These are phyloP conservation scores for Kuraishia piskuri DNA, from an alignment of 805 yeast genomes.

Conservation along the genomic window DNA sequence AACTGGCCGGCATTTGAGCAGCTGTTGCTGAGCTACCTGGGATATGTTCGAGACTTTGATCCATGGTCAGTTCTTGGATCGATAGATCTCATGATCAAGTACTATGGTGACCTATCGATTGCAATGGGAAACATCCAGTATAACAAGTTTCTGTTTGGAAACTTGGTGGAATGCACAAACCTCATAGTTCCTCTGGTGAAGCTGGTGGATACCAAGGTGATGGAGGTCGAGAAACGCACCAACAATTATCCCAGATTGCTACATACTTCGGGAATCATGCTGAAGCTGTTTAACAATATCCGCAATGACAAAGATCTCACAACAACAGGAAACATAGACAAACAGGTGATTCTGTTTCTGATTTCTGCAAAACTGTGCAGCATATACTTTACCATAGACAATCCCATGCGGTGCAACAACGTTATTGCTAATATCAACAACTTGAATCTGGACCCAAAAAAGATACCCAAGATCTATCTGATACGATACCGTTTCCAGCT, in stretches of 20 bases:
- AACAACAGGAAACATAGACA: constrained; percentile 20
- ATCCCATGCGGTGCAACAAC: constrained; percentile 51
- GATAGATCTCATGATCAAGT: constrained; percentile 43
- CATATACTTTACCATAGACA: constrained; percentile 42
- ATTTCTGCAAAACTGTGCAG: constrained; percentile 41
- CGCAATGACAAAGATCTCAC: constrained; percentile 34
- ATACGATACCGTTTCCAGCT: constrained; percentile 45
- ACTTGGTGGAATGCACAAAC: constrained; percentile 28
- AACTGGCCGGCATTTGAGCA: constrained; percentile 36
- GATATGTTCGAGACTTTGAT: constrained; percentile 38
- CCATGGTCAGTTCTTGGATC: constrained; percentile 48
- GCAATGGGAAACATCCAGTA: constrained; percentile 36
- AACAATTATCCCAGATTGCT: constrained; percentile 33
- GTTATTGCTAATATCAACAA: constrained; percentile 53
- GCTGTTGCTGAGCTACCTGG: constrained; percentile 32
- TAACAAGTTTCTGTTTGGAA: constrained; percentile 28
- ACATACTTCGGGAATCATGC: constrained; percentile 36
- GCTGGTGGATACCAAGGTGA: constrained; percentile 31
- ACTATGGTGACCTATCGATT: constrained; percentile 35
- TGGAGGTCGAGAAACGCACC: constrained; percentile 22
- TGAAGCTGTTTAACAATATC: constrained; percentile 41
- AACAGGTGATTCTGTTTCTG: constrained; percentile 38
- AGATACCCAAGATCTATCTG: constrained; percentile 35
- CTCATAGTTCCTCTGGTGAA: constrained; percentile 37
- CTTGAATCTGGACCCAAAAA: constrained; percentile 31